Percentiles rank a stretch among this genome's conserved stretches.
These are phyloP conservation scores for Penicillium nucicola DNA, from an alignment of 495 filamentous ascomycete species.

Conservation along the genomic window DNA sequence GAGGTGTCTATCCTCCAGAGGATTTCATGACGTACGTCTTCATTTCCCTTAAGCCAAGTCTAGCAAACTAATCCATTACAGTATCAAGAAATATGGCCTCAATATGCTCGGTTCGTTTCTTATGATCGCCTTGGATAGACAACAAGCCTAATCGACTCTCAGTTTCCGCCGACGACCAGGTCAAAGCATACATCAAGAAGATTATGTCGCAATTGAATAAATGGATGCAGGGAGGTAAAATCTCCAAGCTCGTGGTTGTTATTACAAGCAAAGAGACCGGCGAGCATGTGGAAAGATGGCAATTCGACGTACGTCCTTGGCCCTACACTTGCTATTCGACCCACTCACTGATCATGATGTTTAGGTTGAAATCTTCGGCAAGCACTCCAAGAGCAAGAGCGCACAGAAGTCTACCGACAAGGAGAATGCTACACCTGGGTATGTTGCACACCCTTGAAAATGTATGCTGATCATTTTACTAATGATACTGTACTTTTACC, in stretches of 20 bases:
- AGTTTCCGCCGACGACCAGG: slow-evolving; percentile 94
- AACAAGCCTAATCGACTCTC: slow-evolving; percentile 11
- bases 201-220: slow-evolving; percentile 94
- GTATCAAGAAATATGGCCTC: slow-evolving; percentile 98
- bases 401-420: slow-evolving; percentile 54
- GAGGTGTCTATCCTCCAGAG: slow-evolving; percentile 95
- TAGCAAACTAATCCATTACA: slow-evolving; percentile 21
- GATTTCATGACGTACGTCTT: slow-evolving; percentile 83
- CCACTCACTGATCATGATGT: slow-evolving; percentile 4
- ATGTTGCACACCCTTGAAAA: slow-evolving; percentile 14
- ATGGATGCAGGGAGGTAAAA: slow-evolving; percentile 96
- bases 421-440: slow-evolving; percentile 59
- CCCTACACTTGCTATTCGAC: not conserved
- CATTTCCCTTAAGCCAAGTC: not conserved
- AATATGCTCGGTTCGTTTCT: slow-evolving; percentile 78
- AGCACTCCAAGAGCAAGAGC: slow-evolving; percentile 48
- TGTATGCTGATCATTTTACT: not conserved
- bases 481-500: not conserved
- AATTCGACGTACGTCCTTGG: slow-evolving; percentile 73
- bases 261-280: slow-evolving; percentile 95
- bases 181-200: slow-evolving; percentile 98
- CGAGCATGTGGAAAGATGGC: slow-evolving; percentile 94
- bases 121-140: not conserved
- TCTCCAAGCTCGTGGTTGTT: slow-evolving; percentile 93
- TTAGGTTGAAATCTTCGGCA: slow-evolving; percentile 69